phyloP scores from a whole-genome alignment of 176 grass and related monocot species.

The Puya raimondii region DNA sequence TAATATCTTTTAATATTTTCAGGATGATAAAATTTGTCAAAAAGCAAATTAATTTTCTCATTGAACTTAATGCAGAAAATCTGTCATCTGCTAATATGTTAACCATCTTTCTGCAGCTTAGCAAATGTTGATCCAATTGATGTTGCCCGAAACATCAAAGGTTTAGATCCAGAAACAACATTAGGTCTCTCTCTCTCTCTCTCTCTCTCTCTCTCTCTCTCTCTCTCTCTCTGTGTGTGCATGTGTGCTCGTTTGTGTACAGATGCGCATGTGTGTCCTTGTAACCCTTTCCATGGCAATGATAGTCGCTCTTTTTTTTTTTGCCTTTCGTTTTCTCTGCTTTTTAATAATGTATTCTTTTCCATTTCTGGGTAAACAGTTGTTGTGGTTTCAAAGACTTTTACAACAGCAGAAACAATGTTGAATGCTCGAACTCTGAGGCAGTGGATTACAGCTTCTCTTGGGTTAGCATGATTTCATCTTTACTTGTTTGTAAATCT shows the following conservation, averaged over 20 bases:
- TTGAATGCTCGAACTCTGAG: constrained; percentile 96
- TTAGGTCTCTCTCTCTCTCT: constrained; percentile 33
- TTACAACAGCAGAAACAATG: constrained; percentile 99
- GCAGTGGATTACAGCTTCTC: constrained; percentile 82
- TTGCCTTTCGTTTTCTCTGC: constrained; percentile 1
- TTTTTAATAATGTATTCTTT: neutral
- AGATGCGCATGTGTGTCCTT: too few species aligned
- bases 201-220: neutral
- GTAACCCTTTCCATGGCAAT: neutral
- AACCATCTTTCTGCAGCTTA: constrained; percentile 41
- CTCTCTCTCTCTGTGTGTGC: neutral
- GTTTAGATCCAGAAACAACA: constrained; percentile 90
- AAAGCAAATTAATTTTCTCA: neutral
- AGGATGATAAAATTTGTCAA: neutral
- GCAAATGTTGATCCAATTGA: constrained; percentile 99
- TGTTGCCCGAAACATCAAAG: constrained; percentile 83
- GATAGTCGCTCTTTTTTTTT: neutral
- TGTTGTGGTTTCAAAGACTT: constrained; percentile 98
- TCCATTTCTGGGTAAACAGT: constrained; percentile 30
- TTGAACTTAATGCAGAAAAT: neutral
- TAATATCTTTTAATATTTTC: neutral
- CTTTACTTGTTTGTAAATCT: constrained; percentile 21
- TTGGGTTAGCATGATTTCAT: constrained; percentile 50
- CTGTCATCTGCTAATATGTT: neutral
- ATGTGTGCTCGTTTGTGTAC: neutral